These are phyloP conservation scores for Apiotrichum porosum DNA, from an alignment of 1,284 basidiomycete species.

Conservation along the genomic window DNA sequence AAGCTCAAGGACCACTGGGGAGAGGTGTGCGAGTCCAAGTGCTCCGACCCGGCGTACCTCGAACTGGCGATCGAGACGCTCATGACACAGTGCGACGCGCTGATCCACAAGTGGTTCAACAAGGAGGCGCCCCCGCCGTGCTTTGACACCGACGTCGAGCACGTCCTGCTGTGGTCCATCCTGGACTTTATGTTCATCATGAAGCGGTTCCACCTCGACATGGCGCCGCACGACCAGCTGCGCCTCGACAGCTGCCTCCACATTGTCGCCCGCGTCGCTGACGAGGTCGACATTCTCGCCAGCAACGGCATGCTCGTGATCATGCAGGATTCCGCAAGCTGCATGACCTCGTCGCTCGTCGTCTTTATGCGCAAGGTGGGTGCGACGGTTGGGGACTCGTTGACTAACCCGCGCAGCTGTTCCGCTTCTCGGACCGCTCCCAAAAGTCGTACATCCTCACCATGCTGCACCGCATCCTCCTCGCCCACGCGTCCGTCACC, in stretches of 20 bases:
- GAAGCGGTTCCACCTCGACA: constrained; percentile 26
- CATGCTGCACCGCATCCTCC: constrained; percentile 17
- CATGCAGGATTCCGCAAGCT: constrained; percentile 37
- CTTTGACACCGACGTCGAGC: constrained; percentile 30
- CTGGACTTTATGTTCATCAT: constrained; percentile 34
- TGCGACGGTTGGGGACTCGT: not conserved
- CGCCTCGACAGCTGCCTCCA: constrained; percentile 29
- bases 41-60: constrained; percentile 21
- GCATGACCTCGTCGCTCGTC: constrained; percentile 29
- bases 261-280: constrained; percentile 23
- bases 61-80: constrained; percentile 31
- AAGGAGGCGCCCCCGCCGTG: constrained; percentile 21
- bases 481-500: constrained; percentile 16
- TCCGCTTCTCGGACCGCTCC: constrained; percentile 18
- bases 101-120: constrained; percentile 28
- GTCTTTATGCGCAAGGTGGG: constrained; percentile 30
- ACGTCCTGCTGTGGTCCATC: constrained; percentile 31
- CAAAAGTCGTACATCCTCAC: constrained; percentile 17
- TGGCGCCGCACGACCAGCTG: constrained; percentile 17
- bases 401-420: constrained; percentile 22
- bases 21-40: constrained; percentile 21
- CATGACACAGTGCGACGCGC: constrained; percentile 21
- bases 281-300: constrained; percentile 29
- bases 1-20: constrained; percentile 39
- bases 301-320: constrained; percentile 27